Evolutionary conservation across 1,139 yeast genomes (phyloP), one percentile per base, ranked within the genome.

Genomic region (Geotrichum klebahnii): DNA sequence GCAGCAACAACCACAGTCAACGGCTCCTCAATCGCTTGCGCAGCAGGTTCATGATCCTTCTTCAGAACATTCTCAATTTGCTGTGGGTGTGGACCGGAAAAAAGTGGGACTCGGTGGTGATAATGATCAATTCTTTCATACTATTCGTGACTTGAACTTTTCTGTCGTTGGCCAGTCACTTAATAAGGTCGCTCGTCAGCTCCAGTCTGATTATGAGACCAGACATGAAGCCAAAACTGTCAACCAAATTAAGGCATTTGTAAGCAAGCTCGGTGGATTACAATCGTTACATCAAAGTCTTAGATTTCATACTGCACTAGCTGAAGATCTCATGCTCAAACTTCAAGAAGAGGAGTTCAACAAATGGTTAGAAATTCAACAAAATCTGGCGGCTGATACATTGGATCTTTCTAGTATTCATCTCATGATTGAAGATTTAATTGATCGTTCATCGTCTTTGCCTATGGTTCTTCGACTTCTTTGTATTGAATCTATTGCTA

Each of bases 111-210:
- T 57, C 63, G 70, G 65, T 31, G 56, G 66, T 2, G 61, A 57
- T 5, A 50, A 55, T 16, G 79, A 75, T 54, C 66, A 66, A 1
- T 63, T 78, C 20, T 75, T 76, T 64, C 66, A 71, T 16, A 72
- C 76, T 16, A 71, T 89, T 20, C 77, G 81, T 57, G 80, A 81
- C 61, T 69, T 81, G 52, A 89, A 89, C 60, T 90, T 92, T 66
- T 84, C 95, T 1, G 76, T 82, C 17, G 83, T 90, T 34, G 97
- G 97, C 1, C 76, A 80, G 16, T 75, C 76, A 32, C 73, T 92
- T 41, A 89, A 88, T 64, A 68, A 72, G 37, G 72, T 82, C 53
- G 97, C 97, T 0, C 80, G 80, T 55, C 71, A 75, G 44, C 71
- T 90, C 40, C 95, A 89, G 64, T 70, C 73, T 5, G 82, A 83